A percentile compares a stretch with the other conserved stretches of the same genome.
phyloP scores from a whole-genome alignment of 495 filamentous ascomycete genomes.

The Patellaria atrata region DNA sequence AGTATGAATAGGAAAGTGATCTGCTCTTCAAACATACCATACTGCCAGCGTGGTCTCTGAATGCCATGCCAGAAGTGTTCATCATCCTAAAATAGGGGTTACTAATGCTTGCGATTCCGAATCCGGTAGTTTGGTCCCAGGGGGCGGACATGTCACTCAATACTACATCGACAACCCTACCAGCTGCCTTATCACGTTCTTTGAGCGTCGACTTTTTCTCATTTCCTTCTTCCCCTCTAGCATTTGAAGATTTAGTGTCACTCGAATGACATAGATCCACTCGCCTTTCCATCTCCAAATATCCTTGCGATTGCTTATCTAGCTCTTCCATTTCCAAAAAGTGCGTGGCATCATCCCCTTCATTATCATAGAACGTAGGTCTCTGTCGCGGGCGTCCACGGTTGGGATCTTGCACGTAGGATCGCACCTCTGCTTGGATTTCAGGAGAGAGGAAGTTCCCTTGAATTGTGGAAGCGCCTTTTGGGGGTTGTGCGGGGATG shows the following conservation, averaged over 20 bases:
- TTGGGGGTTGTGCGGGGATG: constrained; percentile 78
- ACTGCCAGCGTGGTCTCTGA: constrained; percentile 82
- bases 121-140: constrained; percentile 68
- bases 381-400: constrained; percentile 37
- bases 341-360: constrained; percentile 7
- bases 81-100: constrained; percentile 94
- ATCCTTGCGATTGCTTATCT: constrained; percentile 25
- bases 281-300: constrained; percentile 25
- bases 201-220: constrained; percentile 12
- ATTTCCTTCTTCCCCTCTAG: constrained; percentile 11
- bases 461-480: constrained; percentile 81
- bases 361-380: constrained; percentile 8
- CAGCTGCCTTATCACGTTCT: constrained; percentile 22
- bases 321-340: constrained; percentile 21
- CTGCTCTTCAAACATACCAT: constrained; percentile 52
- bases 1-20: not conserved
- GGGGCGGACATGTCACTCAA: constrained; percentile 97
- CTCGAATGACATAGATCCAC: too few species aligned
- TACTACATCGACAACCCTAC: constrained; percentile 74
- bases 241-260: constrained; percentile 16
- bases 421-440: constrained; percentile 59
- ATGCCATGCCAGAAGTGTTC: constrained; percentile 82
- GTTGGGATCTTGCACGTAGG: constrained; percentile 52
- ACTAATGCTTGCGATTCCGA: constrained; percentile 76
- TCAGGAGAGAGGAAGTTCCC: constrained; percentile 67